These are phyloP conservation scores for Vigna nakashimae DNA, from an alignment of 306 rosid species.

Conservation along the genomic window DNA sequence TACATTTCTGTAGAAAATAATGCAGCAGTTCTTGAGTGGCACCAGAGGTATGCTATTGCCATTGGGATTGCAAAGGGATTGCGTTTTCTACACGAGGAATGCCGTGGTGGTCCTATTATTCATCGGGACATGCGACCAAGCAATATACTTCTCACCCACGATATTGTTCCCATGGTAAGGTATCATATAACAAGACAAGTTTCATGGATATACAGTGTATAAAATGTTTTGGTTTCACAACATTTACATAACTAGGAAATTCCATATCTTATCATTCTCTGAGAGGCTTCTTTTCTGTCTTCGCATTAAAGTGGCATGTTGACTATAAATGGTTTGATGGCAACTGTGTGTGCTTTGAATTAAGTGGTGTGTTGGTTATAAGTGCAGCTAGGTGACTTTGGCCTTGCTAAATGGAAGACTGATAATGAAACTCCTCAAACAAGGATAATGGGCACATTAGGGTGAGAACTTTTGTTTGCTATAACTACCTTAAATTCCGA, in stretches of 20 bases:
- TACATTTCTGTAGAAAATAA: conserved; percentile 51
- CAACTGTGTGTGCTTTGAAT: conserved; percentile 5
- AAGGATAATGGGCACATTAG: conserved; percentile 84
- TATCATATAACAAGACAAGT: not conserved
- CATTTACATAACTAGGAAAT: not conserved
- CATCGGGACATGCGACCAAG: conserved; percentile 88
- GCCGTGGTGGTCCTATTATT: conserved; percentile 89
- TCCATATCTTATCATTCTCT: not conserved
- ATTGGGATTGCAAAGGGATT: conserved; percentile 88
- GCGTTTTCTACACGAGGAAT: conserved; percentile 91
- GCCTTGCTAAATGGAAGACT: conserved; percentile 80
- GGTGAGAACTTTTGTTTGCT: conserved; percentile 56
- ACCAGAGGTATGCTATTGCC: conserved; percentile 81
- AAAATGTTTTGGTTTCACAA: not conserved
- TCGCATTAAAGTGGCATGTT: not conserved
- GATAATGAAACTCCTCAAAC: conserved; percentile 62
- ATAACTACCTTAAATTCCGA: not conserved
- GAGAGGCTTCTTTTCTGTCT: not conserved
- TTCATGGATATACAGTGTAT: not conserved
- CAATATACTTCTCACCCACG: conserved; percentile 89
- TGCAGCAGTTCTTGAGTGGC: conserved; percentile 72
- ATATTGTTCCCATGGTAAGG: conserved; percentile 84
- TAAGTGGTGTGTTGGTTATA: conserved; percentile 18
- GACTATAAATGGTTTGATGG: not conserved
- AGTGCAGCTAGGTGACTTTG: conserved; percentile 86